A percentile compares a stretch with the other conserved stretches of the same genome.
Conservation (phyloP, 495 filamentous ascomycete species). For the Lentithecium fluviatile region DNA sequence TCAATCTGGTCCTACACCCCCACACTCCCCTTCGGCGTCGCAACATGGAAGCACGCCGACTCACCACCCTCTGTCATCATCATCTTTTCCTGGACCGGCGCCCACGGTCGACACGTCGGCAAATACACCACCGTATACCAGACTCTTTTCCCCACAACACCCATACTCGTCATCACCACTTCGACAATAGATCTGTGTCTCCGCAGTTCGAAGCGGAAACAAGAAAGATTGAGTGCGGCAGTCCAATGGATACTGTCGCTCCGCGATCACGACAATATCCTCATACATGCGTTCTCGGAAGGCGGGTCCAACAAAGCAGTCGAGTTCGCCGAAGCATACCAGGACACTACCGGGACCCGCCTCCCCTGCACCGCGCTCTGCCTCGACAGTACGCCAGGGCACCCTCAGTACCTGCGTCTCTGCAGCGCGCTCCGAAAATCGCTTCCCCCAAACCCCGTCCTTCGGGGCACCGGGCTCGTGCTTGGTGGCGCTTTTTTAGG, state of each 20-base stretch:
- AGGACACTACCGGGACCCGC: neutral
- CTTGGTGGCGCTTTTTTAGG: conserved; percentile 30
- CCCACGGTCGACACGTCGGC: conserved; percentile 43
- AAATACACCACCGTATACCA: conserved; percentile 50
- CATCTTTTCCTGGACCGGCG: conserved; percentile 49
- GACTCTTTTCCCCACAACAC: conserved; percentile 43
- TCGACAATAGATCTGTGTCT: conserved; percentile 15
- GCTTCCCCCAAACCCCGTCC: conserved; percentile 31
- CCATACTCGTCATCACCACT: conserved; percentile 38
- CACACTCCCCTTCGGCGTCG: neutral
- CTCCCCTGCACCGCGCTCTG: conserved; percentile 40
- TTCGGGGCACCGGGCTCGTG: conserved; percentile 26
- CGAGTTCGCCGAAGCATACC: conserved; percentile 38
- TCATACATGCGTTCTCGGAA: conserved; percentile 50
- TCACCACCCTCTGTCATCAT: conserved; percentile 39
- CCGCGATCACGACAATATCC: conserved; percentile 24
- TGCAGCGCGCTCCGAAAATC: conserved; percentile 32
- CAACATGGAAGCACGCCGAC: neutral
- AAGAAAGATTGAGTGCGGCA: neutral
- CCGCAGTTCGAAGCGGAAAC: neutral
- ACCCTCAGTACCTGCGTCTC: conserved; percentile 28
- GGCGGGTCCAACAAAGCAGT: conserved; percentile 44
- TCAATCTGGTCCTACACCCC: conserved; percentile 8
- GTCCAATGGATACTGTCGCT: neutral
- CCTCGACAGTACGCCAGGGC: conserved; percentile 44